phyloP scores from a whole-genome alignment of 768 basidiomycete species.

The Hemileccinum rubropunctum region DNA sequence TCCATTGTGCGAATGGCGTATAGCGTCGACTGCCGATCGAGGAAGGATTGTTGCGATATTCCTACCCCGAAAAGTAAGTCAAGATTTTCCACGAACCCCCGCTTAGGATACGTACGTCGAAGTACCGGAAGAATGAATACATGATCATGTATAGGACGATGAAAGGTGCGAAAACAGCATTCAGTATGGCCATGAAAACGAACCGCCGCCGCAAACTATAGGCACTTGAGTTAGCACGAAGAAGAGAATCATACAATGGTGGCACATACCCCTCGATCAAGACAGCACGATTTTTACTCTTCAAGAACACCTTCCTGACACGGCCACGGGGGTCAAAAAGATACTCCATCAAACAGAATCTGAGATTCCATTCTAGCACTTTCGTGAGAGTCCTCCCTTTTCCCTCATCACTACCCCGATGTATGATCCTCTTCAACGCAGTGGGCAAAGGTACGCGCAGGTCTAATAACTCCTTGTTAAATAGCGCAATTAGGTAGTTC shows the following conservation, averaged over 20 bases:
- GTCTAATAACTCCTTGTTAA: constrained; percentile 95
- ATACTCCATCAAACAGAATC: constrained; percentile 94
- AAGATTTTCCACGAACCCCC: not conserved
- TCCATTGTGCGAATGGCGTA: constrained; percentile 95
- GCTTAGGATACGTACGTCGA: constrained; percentile 66
- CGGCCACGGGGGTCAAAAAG: constrained; percentile 88
- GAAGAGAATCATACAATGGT: not conserved
- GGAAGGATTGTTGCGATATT: constrained; percentile 98
- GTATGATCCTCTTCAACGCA: constrained; percentile 49
- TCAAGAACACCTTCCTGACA: constrained; percentile 89
- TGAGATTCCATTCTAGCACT: constrained; percentile 95
- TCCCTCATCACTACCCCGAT: constrained; percentile 45
- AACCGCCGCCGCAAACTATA: constrained; percentile 77
- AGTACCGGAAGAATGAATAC: constrained; percentile 99
- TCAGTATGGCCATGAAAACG: constrained; percentile 95
- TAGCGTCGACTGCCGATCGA: constrained; percentile 90
- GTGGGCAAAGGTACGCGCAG: constrained; percentile 77
- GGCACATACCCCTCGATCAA: constrained; percentile 78
- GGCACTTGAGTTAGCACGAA: constrained; percentile 3
- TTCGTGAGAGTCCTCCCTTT: constrained; percentile 82
- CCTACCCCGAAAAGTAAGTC: constrained; percentile 45
- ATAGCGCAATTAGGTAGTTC: constrained; percentile 96
- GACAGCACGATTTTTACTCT: constrained; percentile 71
- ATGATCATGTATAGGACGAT: constrained; percentile 95
- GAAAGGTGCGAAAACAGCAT: constrained; percentile 94